phyloP scores from a whole-genome alignment of 257 asterid genomes.

The Ballota nigra region DNA sequence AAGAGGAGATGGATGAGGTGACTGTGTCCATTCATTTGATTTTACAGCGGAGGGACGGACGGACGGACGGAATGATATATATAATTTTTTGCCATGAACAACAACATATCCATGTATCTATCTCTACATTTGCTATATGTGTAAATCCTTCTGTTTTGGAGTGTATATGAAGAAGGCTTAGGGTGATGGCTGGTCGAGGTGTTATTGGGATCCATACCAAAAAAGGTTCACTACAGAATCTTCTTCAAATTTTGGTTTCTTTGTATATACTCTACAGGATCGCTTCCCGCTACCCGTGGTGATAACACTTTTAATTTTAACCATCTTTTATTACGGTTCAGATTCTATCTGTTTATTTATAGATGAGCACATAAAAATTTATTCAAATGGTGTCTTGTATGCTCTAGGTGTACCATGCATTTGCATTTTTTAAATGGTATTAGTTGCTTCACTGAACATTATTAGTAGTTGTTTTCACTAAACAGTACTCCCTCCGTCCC shows the following conservation, averaged over 20 bases:
- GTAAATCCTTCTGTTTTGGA: conserved; percentile 21
- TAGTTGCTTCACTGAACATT: too few relatives aligned
- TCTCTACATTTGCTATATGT: background rate
- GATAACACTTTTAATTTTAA: background rate
- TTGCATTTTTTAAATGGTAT: too few relatives aligned
- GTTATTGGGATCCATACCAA: background rate
- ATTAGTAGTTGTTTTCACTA: too few relatives aligned
- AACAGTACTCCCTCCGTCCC: too few relatives aligned
- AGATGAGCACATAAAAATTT: background rate
- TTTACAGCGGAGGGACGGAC: conserved; percentile 16
- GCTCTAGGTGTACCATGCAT: too few relatives aligned
- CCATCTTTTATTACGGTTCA: background rate
- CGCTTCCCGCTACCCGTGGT: background rate
- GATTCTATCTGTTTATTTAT: background rate
- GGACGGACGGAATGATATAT: background rate
- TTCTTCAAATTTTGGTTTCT: background rate
- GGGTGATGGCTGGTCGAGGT: background rate
- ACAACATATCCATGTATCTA: background rate
- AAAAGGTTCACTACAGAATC: background rate
- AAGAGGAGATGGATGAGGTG: conserved; percentile 14
- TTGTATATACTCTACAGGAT: background rate
- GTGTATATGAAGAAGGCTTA: background rate
- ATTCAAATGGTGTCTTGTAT: too few relatives aligned
- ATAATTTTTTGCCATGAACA: conserved; percentile 13
- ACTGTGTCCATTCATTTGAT: background rate